These are phyloP conservation scores for Zarea fungicola DNA, from an alignment of 2,329 filamentous ascomycete genomes.

Conservation along the genomic window DNA sequence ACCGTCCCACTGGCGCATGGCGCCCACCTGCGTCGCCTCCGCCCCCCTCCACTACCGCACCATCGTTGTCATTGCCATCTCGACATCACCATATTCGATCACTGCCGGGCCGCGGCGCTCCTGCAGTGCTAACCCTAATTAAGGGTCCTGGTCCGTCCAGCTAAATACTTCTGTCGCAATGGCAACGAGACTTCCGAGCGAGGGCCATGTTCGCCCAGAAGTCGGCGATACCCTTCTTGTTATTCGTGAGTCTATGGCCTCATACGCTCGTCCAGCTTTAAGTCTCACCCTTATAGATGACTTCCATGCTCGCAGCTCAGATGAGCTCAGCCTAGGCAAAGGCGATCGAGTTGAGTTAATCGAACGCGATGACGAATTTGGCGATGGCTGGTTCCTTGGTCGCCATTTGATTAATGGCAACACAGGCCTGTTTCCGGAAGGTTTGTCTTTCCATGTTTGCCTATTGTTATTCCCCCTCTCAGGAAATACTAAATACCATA, in stretches of 20 bases:
- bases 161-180: constrained; percentile 24
- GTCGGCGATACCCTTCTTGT: constrained; percentile 64
- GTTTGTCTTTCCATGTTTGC: constrained; percentile 47
- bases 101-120: constrained; percentile 6
- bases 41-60: constrained; percentile 1
- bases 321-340: constrained; percentile 84
- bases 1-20: constrained; percentile 6
- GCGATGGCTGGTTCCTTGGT: constrained; percentile 80
- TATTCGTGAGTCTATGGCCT: constrained; percentile 53
- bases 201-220: constrained; percentile 45
- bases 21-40: constrained; percentile 1
- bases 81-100: constrained; percentile 7
- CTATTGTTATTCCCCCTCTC: no score
- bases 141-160: background rate
- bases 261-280: background rate
- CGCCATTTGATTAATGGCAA: constrained; percentile 68
- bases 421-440: constrained; percentile 78
- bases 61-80: constrained; percentile 5
- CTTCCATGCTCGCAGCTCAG: constrained; percentile 83
- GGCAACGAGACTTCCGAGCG: constrained; percentile 37
- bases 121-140: constrained; percentile 1
- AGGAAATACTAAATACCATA: no score
- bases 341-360: constrained; percentile 79
- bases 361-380: constrained; percentile 83
- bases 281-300: constrained; percentile 57